Evolutionary conservation across 768 basidiomycete species (phyloP).

Genomic region (Tylopilus vinaceipallidus): DNA sequence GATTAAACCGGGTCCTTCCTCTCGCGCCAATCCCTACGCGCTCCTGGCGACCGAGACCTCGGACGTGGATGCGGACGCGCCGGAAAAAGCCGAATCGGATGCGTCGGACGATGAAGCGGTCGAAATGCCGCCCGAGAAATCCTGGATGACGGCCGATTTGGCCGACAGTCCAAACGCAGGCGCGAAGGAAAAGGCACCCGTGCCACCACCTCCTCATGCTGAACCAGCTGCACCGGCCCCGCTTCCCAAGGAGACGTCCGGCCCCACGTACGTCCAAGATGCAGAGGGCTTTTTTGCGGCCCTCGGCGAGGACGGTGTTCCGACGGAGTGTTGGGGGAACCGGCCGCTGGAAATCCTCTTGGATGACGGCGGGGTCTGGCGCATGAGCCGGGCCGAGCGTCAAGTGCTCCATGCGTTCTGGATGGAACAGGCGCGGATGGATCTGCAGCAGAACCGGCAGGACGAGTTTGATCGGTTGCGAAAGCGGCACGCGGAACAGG

Average conservation of each 20-base stretch:
- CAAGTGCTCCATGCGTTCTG: conserved; percentile 42
- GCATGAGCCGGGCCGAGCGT: conserved; percentile 51
- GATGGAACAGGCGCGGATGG: conserved; percentile 40
- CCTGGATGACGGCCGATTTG: conserved; percentile 25
- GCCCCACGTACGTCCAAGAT: conserved; percentile 24
- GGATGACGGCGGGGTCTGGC: conserved; percentile 44
- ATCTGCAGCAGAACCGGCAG: conserved; percentile 29
- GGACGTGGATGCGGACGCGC: conserved; percentile 3
- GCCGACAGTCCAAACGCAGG: neutral
- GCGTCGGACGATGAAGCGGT: conserved; percentile 6
- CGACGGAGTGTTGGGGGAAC: conserved; percentile 36
- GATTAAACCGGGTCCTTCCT: conserved; percentile 3
- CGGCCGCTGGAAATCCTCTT: conserved; percentile 41
- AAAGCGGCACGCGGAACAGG: conserved; percentile 39
- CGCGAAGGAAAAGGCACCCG: neutral
- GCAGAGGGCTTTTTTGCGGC: conserved; percentile 36
- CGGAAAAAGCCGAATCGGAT: conserved; percentile 4
- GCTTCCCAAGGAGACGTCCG: neutral
- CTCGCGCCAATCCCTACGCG: conserved; percentile 18
- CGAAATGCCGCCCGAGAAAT: conserved; percentile 25
- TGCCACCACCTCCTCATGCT: neutral
- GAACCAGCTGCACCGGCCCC: neutral
- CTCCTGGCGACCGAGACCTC: conserved; percentile 2
- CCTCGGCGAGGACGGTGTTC: conserved; percentile 36
- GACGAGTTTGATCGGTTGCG: conserved; percentile 45